A percentile compares a stretch with the other conserved stretches of the same genome.
These are phyloP conservation scores for Backusella circina DNA, from an alignment of 192 early-diverging fungal genomes.

Conservation along the genomic window DNA sequence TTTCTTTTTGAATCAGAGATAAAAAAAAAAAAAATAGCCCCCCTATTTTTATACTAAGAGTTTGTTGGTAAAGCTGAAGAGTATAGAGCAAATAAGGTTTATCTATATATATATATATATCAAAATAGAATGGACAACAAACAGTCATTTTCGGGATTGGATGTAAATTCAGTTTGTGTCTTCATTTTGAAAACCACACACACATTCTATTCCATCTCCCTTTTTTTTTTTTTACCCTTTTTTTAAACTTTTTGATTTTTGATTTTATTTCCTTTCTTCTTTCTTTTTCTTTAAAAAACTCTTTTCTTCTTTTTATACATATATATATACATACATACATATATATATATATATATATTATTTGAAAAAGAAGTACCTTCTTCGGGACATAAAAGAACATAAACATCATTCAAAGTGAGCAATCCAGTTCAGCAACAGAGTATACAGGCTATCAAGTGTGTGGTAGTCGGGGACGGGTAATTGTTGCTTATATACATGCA, in stretches of 20 bases:
- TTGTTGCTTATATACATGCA: background rate
- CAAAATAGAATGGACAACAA: background rate
- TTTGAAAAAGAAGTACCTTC: too few relatives aligned
- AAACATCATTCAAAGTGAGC: background rate
- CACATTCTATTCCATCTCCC: background rate
- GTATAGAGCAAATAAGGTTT: too few relatives aligned
- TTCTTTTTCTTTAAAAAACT: background rate
- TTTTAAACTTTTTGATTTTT: background rate
- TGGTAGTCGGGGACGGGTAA: constrained; percentile 34
- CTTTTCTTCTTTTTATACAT: background rate
- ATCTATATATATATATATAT: background rate
- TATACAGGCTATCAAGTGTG: constrained; percentile 34
- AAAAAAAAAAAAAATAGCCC: background rate
- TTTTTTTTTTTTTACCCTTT: background rate
- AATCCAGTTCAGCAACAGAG: constrained; percentile 5
- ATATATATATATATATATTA: too few relatives aligned
- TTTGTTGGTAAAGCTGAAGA: too few relatives aligned
- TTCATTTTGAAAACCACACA: background rate
- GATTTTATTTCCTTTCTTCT: background rate
- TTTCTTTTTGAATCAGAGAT: background rate
- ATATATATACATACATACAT: too few relatives aligned
- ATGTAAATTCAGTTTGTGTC: background rate
- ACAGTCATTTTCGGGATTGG: background rate
- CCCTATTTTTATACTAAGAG: too few relatives aligned
- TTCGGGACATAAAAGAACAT: background rate